Percentiles rank a stretch among this genome's conserved stretches.
Conservation (phyloP, 2,329 filamentous ascomycete genomes). For the Elsinoe australis region DNA sequence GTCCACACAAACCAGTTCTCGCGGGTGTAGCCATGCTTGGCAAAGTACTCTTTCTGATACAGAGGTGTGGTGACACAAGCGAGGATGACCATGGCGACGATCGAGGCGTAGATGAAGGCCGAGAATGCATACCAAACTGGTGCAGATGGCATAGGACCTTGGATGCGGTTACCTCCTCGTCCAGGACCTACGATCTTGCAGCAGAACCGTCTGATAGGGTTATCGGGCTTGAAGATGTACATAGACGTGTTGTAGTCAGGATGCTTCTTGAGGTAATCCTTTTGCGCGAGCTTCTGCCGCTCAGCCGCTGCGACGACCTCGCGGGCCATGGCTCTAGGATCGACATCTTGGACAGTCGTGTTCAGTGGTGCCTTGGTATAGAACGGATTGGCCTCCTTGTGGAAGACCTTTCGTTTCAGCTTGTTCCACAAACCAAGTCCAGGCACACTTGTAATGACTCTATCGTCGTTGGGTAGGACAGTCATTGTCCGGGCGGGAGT, state of each 20-base stretch:
- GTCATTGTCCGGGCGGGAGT: slow-evolving; percentile 13
- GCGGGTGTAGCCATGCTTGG: slow-evolving; percentile 50
- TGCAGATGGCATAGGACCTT: slow-evolving; percentile 83
- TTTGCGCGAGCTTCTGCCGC: slow-evolving; percentile 75
- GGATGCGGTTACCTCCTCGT: slow-evolving; percentile 74
- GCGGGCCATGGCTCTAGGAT: slow-evolving; percentile 80
- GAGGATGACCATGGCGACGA: slow-evolving; percentile 94
- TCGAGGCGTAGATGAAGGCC: slow-evolving; percentile 84
- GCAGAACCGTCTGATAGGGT: slow-evolving; percentile 72
- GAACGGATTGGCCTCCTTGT: slow-evolving; percentile 80
- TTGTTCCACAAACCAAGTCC: slow-evolving; percentile 24
- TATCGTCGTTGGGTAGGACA: background rate
- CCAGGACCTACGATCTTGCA: slow-evolving; percentile 88
- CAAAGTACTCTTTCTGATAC: slow-evolving; percentile 83
- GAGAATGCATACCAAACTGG: slow-evolving; percentile 90
- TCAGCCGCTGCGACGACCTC: slow-evolving; percentile 81
- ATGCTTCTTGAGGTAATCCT: slow-evolving; percentile 79
- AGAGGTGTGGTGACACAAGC: slow-evolving; percentile 91
- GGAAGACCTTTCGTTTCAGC: slow-evolving; percentile 26
- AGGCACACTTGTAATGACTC: slow-evolving; percentile 9
- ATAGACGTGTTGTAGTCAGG: slow-evolving; percentile 89
- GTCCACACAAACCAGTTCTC: slow-evolving; percentile 93
- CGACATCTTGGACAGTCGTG: slow-evolving; percentile 66
- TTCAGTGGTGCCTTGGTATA: slow-evolving; percentile 72
- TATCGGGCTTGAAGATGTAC: slow-evolving; percentile 73